phyloP scores from a whole-genome alignment of 345 rosid species.

The Salix purpurea region DNA sequence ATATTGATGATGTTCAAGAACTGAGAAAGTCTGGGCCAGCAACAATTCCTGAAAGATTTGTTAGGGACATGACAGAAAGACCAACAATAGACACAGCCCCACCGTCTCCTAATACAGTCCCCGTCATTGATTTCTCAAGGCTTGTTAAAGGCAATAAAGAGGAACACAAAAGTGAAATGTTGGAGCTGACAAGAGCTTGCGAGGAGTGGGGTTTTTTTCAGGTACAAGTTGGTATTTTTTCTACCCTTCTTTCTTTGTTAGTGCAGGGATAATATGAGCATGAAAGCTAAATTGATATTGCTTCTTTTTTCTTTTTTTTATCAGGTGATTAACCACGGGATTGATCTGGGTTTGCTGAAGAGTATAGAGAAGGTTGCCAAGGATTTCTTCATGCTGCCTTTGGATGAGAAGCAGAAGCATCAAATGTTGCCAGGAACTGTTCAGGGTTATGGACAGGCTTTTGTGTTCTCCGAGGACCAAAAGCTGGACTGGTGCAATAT shows the following conservation, averaged over 20 bases:
- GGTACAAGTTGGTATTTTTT: constrained; percentile 28
- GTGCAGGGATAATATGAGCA: neutral
- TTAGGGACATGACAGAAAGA: constrained; percentile 58
- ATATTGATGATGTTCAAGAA: constrained; percentile 87
- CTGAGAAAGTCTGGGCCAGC: constrained; percentile 57
- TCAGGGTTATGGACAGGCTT: constrained; percentile 96
- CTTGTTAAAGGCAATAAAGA: constrained; percentile 38
- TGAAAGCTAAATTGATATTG: neutral
- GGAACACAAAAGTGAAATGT: constrained; percentile 34
- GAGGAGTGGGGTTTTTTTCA: constrained; percentile 95
- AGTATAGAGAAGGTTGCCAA: constrained; percentile 62
- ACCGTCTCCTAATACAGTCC: constrained; percentile 40
- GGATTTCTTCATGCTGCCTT: constrained; percentile 76
- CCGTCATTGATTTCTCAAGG: constrained; percentile 64
- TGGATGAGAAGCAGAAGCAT: constrained; percentile 76
- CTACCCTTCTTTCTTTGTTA: neutral
- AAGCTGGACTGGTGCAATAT: constrained; percentile 98
- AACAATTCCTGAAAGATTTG: constrained; percentile 67
- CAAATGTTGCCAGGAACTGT: constrained; percentile 89
- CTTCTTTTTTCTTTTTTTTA: neutral
- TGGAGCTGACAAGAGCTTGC: constrained; percentile 61
- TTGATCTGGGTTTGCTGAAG: constrained; percentile 52
- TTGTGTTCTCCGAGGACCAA: constrained; percentile 87
- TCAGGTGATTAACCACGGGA: constrained; percentile 78
- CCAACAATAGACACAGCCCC: constrained; percentile 29